Conservation (phyloP, 257 asterid genomes). For the Solanum piurae region DNA sequence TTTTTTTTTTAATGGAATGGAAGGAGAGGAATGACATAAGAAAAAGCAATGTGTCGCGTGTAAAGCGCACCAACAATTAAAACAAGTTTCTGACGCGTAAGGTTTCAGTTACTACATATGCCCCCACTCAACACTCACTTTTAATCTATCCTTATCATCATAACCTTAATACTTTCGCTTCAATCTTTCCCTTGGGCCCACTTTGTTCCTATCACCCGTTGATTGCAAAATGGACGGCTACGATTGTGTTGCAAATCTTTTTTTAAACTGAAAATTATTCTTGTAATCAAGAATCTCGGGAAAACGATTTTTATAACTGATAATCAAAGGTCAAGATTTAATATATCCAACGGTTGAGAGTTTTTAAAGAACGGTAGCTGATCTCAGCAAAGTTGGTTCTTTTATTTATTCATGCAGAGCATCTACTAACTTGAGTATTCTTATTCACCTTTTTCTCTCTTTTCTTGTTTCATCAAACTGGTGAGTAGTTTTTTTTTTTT, state of each 20-base stretch:
- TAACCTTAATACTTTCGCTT: background rate
- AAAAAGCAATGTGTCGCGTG: constrained; percentile 28
- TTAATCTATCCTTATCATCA: background rate
- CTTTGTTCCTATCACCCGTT: background rate
- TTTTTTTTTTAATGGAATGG: no score
- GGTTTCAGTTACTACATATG: background rate
- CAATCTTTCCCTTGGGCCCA: background rate
- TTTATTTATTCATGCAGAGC: constrained; percentile 20
- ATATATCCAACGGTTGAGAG: constrained; percentile 22
- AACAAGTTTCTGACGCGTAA: background rate
- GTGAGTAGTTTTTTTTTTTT: background rate
- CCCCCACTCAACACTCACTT: background rate
- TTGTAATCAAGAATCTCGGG: constrained; percentile 23
- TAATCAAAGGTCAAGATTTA: constrained; percentile 5
- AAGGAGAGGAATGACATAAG: background rate
- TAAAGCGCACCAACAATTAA: constrained; percentile 5
- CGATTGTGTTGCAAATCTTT: background rate
- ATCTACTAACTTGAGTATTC: background rate
- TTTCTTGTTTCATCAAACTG: background rate
- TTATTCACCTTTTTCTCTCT: background rate
- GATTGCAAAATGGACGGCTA: background rate
- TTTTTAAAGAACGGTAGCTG: background rate
- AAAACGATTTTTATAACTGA: constrained; percentile 8
- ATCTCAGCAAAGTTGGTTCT: constrained; percentile 4
- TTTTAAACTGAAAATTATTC: background rate